Evolutionary conservation across 768 basidiomycete species (phyloP).

Genomic region (Suillus subalutaceus): DNA sequence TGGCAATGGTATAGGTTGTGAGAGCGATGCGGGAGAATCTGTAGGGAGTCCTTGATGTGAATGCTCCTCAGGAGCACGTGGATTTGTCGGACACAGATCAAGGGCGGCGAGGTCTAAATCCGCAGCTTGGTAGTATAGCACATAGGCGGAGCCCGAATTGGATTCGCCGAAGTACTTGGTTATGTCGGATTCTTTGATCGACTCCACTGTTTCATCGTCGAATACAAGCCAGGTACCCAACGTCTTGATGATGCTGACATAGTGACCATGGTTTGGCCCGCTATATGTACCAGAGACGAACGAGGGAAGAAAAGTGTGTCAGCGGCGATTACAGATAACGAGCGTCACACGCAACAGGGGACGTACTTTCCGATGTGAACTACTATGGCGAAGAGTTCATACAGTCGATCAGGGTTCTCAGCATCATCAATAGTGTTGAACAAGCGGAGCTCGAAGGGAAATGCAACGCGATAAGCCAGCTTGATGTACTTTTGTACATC

Average conservation of each 20-base stretch:
- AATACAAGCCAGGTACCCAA: slow-evolving; percentile 87
- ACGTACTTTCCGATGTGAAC: slow-evolving; percentile 99
- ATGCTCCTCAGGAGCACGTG: slow-evolving; percentile 23
- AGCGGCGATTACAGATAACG: slow-evolving; percentile 12
- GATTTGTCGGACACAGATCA: slow-evolving; percentile 54
- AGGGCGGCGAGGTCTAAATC: slow-evolving; percentile 79
- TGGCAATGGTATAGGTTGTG: slow-evolving; percentile 32
- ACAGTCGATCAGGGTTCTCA: slow-evolving; percentile 88
- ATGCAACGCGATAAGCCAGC: slow-evolving; percentile 94
- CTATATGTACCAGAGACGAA: slow-evolving; percentile 43
- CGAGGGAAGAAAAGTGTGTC: slow-evolving; percentile 19
- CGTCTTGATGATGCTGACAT: slow-evolving; percentile 92
- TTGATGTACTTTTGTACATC: slow-evolving; percentile 90
- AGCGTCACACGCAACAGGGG: slow-evolving; percentile 17
- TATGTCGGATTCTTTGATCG: slow-evolving; percentile 89
- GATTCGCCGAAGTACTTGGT: slow-evolving; percentile 94
- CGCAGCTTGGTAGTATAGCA: slow-evolving; percentile 94
- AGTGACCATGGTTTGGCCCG: slow-evolving; percentile 98
- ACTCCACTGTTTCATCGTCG: slow-evolving; percentile 91
- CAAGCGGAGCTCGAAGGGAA: slow-evolving; percentile 90
- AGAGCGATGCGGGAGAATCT: slow-evolving; percentile 29
- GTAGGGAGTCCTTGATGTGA: slow-evolving; percentile 17
- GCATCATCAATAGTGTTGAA: slow-evolving; percentile 98
- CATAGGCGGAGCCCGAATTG: slow-evolving; percentile 87
- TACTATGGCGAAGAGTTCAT: slow-evolving; percentile 94